A percentile compares a stretch with the other conserved stretches of the same genome.
Conservation (phyloP, 139 green algal species). For the Chlorella sp. region DNA sequence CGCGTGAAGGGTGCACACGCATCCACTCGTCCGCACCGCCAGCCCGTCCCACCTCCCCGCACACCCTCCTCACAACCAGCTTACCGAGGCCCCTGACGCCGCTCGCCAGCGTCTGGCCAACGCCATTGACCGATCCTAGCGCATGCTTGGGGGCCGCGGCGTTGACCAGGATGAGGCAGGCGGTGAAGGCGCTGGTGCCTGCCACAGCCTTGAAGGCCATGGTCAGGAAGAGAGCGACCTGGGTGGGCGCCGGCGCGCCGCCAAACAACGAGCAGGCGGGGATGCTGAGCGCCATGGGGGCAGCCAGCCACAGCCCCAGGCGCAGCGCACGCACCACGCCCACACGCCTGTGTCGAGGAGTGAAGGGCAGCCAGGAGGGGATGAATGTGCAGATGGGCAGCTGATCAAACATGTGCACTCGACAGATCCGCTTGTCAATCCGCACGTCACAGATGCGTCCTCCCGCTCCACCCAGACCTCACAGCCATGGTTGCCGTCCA, state of each 20-base stretch:
- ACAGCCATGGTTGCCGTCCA: too few relatives aligned
- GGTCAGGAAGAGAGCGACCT: conserved; percentile 35
- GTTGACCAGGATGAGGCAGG: conserved; percentile 74
- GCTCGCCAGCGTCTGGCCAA: conserved; percentile 32
- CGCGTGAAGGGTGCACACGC: too few relatives aligned
- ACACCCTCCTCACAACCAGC: too few relatives aligned
- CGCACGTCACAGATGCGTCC: too few relatives aligned
- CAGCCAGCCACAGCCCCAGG: conserved; percentile 46
- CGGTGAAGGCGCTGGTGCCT: conserved; percentile 61
- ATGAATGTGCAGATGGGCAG: too few relatives aligned
- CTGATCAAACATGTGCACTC: too few relatives aligned
- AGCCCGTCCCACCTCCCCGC: too few relatives aligned
- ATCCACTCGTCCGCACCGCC: too few relatives aligned
- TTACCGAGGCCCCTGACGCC: background rate
- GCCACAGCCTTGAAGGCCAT: conserved; percentile 21
- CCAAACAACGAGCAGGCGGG: conserved; percentile 47
- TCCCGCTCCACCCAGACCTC: too few relatives aligned
- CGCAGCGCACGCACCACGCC: conserved; percentile 29
- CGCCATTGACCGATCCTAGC: conserved; percentile 75
- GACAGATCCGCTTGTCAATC: too few relatives aligned
- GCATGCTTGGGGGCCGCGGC: conserved; percentile 17
- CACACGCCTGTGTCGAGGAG: conserved; percentile 37
- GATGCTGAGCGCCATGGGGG: conserved; percentile 47
- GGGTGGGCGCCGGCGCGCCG: conserved; percentile 1
- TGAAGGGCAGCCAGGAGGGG: too few relatives aligned